phyloP scores from a whole-genome alignment of 2,329 filamentous ascomycete genomes.

The Sclerotinia nivalis region DNA sequence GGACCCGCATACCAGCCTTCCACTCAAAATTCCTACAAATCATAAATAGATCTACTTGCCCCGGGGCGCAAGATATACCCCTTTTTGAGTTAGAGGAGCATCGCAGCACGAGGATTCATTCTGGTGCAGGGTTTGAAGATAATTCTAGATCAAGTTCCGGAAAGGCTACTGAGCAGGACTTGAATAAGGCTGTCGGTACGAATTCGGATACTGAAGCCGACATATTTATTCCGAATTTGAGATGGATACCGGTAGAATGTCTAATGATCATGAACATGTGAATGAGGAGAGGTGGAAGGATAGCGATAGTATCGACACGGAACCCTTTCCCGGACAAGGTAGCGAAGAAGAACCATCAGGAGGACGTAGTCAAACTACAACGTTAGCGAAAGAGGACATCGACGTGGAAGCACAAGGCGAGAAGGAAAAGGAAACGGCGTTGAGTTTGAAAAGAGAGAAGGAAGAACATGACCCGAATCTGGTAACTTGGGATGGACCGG shows the following conservation, averaged over 20 bases:
- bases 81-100: neutral
- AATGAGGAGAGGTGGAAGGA: slow-evolving; percentile 5
- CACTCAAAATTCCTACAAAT: neutral
- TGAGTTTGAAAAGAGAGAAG: neutral
- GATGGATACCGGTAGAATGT: slow-evolving; percentile 6
- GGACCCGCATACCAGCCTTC: slow-evolving; percentile 1
- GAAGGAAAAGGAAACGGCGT: neutral
- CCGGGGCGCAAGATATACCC: neutral
- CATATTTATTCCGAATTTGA: neutral
- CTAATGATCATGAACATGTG: neutral
- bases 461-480: slow-evolving; percentile 24
- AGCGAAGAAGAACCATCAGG: slow-evolving; percentile 3
- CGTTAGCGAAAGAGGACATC: slow-evolving; percentile 11
- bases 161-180: neutral
- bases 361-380: slow-evolving; percentile 11
- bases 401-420: slow-evolving; percentile 15
- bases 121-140: slow-evolving; percentile 5
- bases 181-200: neutral
- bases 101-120: slow-evolving; percentile 3
- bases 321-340: slow-evolving; percentile 1
- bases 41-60: slow-evolving; percentile 2
- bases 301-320: slow-evolving; percentile 12
- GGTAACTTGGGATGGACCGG: slow-evolving; percentile 26
- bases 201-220: neutral
- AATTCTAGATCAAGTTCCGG: neutral